These are phyloP conservation scores for Cucurbita moschata DNA, from an alignment of 306 rosid species.

Conservation along the genomic window DNA sequence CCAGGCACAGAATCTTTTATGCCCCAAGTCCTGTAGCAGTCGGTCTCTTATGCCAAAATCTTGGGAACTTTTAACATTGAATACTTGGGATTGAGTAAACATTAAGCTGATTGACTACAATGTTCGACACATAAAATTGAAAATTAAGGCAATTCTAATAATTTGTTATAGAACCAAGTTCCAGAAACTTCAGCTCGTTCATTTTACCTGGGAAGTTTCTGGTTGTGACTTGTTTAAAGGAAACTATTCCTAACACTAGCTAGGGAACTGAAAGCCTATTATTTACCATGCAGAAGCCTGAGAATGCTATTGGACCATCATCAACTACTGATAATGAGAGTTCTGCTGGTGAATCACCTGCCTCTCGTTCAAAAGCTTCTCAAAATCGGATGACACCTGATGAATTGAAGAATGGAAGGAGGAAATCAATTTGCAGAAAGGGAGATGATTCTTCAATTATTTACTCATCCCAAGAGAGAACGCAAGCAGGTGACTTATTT, in stretches of 20 bases:
- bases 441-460: slow-evolving; percentile 35
- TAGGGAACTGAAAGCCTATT: slow-evolving; percentile 1
- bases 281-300: slow-evolving; percentile 50
- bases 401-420: slow-evolving; percentile 46
- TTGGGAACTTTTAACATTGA: background rate
- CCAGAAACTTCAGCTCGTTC: background rate
- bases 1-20: background rate
- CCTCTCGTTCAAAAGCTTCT: slow-evolving; percentile 34
- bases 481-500: slow-evolving; percentile 81
- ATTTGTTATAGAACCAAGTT: background rate
- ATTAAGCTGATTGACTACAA: background rate
- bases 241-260: background rate
- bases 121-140: background rate
- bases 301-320: slow-evolving; percentile 32
- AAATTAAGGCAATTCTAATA: background rate
- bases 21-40: background rate
- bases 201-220: background rate
- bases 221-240: background rate
- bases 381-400: slow-evolving; percentile 26
- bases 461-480: slow-evolving; percentile 46
- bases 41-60: background rate
- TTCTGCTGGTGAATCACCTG: slow-evolving; percentile 51
- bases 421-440: slow-evolving; percentile 50
- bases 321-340: slow-evolving; percentile 42
- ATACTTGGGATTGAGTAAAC: background rate